These are phyloP conservation scores for Athelia psychrophila DNA, from an alignment of 1,284 basidiomycete species.

Conservation along the genomic window DNA sequence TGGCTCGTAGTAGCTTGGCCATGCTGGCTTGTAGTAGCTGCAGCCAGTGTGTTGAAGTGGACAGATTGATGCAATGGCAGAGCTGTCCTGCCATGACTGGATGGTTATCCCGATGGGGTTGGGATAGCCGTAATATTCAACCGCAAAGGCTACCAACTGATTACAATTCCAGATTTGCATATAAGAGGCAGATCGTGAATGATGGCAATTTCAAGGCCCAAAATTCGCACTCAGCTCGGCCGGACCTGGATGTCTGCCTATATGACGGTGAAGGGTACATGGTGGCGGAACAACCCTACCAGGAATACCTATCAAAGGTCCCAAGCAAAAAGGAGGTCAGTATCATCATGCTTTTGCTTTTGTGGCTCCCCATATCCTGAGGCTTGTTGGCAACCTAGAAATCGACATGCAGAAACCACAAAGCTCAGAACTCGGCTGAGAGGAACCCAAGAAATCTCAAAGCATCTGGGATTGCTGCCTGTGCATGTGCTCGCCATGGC, in stretches of 20 bases:
- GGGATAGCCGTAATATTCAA: too few relatives aligned
- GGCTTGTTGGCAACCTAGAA: conserved; percentile 8
- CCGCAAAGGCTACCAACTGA: too few relatives aligned
- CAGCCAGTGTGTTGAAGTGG: too few relatives aligned
- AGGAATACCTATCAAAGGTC: conserved; percentile 4
- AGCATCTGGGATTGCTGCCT: conserved; percentile 12
- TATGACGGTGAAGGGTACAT: conserved; percentile 12
- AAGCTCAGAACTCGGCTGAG: conserved; percentile 8
- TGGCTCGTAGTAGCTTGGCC: too few relatives aligned
- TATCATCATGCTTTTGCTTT: neutral
- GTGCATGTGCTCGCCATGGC: conserved; percentile 15
- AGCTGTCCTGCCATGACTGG: too few relatives aligned
- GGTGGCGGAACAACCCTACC: conserved; percentile 6
- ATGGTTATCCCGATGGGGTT: too few relatives aligned
- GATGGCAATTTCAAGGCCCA: conserved; percentile 15
- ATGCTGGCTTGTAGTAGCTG: too few relatives aligned
- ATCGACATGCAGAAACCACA: conserved; percentile 11
- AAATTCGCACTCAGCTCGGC: neutral
- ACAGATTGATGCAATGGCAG: too few relatives aligned
- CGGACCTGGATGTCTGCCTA: conserved; percentile 3
- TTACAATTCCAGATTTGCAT: neutral
- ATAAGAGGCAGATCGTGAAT: neutral
- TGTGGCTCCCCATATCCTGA: neutral
- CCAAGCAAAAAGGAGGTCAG: conserved; percentile 1
- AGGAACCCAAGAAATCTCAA: conserved; percentile 4